These are phyloP conservation scores for Scenedesmus sp. DNA, from an alignment of 163 green algal species.

Conservation along the genomic window DNA sequence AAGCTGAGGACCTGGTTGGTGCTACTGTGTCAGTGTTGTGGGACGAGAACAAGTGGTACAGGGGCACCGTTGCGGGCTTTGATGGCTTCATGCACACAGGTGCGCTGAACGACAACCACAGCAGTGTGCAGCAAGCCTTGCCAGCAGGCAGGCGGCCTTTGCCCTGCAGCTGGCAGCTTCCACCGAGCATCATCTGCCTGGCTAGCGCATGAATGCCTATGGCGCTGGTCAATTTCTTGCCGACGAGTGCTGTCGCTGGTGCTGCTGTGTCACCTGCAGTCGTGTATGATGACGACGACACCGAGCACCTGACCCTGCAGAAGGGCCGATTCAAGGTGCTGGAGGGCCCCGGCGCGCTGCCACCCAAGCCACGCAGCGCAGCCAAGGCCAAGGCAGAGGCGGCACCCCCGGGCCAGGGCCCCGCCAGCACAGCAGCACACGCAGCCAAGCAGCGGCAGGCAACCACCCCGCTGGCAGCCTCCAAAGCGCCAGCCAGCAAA, in stretches of 20 bases:
- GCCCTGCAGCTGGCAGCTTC: too few relatives aligned
- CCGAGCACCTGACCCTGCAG: neutral
- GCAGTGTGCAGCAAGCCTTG: neutral
- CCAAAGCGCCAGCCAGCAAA: neutral
- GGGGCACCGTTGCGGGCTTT: neutral
- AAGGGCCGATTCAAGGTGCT: constrained; percentile 13
- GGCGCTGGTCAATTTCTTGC: too few relatives aligned
- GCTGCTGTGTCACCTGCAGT: constrained; percentile 12
- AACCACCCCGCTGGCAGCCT: neutral
- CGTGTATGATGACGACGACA: constrained; percentile 6
- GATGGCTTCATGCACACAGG: constrained; percentile 53
- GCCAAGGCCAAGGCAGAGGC: neutral
- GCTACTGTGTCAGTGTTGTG: constrained; percentile 24
- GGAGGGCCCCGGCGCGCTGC: neutral
- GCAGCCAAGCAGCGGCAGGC: neutral
- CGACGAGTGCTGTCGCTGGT: too few relatives aligned
- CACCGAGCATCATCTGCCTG: too few relatives aligned
- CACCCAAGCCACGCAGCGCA: neutral
- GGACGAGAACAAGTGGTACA: constrained; percentile 37
- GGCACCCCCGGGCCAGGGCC: neutral
- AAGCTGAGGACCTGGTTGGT: constrained; percentile 20
- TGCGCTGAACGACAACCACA: neutral
- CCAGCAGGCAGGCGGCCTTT: neutral
- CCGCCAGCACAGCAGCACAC: neutral
- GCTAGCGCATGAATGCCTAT: too few relatives aligned